These are phyloP conservation scores for Colletotrichum gloeosporioides DNA, from an alignment of 2,329 filamentous ascomycete species.

Conservation along the genomic window DNA sequence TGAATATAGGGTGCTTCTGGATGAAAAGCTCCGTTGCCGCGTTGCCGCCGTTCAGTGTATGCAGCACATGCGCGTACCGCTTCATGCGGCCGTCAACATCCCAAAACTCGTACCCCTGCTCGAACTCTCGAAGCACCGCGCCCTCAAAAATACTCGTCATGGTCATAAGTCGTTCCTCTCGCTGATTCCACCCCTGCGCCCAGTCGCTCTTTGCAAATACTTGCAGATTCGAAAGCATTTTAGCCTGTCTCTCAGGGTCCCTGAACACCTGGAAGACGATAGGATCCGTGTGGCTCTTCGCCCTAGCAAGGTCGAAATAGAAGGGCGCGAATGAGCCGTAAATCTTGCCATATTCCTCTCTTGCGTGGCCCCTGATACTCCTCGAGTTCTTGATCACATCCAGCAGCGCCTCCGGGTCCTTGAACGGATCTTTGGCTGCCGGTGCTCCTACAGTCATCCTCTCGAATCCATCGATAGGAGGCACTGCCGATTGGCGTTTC, in stretches of 20 bases:
- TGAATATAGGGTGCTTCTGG: conserved; percentile 85
- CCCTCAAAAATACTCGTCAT: conserved; percentile 89
- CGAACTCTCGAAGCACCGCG: conserved; percentile 88
- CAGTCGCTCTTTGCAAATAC: conserved; percentile 83
- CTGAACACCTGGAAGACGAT: conserved; percentile 86
- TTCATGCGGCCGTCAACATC: conserved; percentile 90
- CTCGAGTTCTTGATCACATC: conserved; percentile 72
- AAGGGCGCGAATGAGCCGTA: conserved; percentile 89
- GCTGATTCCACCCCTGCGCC: conserved; percentile 72
- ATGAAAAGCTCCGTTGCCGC: conserved; percentile 85
- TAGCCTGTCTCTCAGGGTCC: conserved; percentile 88
- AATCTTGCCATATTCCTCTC: conserved; percentile 89
- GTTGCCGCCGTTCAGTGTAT: conserved; percentile 79
- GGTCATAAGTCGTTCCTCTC: conserved; percentile 74
- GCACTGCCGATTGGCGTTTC: conserved; percentile 38
- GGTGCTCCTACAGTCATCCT: conserved; percentile 65
- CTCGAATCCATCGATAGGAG: conserved; percentile 74
- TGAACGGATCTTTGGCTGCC: conserved; percentile 48
- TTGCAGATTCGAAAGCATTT: conserved; percentile 82
- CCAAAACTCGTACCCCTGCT: conserved; percentile 87
- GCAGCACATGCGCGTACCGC: conserved; percentile 86
- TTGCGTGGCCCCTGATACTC: conserved; percentile 83
- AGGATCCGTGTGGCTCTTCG: conserved; percentile 78
- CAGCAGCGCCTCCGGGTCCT: conserved; percentile 70
- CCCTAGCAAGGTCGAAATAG: conserved; percentile 80